Evolutionary conservation across 2,329 filamentous ascomycete species (phyloP), one percentile per base, ranked within the genome.

Genomic region (Emergomyces pasteurianus): DNA sequence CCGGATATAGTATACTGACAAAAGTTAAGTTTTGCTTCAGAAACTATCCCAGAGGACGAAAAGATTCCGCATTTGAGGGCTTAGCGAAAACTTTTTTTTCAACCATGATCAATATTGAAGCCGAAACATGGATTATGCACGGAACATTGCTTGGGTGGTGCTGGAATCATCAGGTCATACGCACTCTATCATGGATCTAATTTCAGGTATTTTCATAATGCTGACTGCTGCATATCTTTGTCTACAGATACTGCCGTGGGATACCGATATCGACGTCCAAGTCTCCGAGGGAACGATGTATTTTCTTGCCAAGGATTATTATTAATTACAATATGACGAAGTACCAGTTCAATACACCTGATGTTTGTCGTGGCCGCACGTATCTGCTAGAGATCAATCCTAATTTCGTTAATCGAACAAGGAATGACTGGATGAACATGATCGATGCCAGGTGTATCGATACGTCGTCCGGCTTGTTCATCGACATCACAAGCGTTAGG

Each of bases 311-410:
- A 71, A 73, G 28, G 83, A 82, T 70, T 83, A 84, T n/a, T n/a
- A n/a, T n/a, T n/a, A n/a, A n/a, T n/a, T n/a, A n/a, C 73, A 86
- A 86, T 67, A 84, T 85, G 81, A 84, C 80, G 0, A 77, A 84
- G 26, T 80, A 84, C 65, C 74, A 76, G 59, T 79, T 76, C 65
- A 68, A 73, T 1, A 66, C 78, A 14, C 72, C 75, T 16, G 69
- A 70, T 56, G 64, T 72, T 60, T 42, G 72, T 12, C 67, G 67
- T 23, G 69, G 71, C 23, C 68, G 74, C 16, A 74, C 77, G 21
- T 86, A 83, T 65, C 70, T 85, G 52, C 72, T 86, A 4, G 83
- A 86, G 58, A 77, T 85, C 59, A 86, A 86, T 62, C 82, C 83
- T 10, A 73, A 83, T 64, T 83, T 78, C 65, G 70, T 70, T 4